These are phyloP conservation scores for Diaporthe citri DNA, from an alignment of 2,329 filamentous ascomycete species.

Conservation along the genomic window DNA sequence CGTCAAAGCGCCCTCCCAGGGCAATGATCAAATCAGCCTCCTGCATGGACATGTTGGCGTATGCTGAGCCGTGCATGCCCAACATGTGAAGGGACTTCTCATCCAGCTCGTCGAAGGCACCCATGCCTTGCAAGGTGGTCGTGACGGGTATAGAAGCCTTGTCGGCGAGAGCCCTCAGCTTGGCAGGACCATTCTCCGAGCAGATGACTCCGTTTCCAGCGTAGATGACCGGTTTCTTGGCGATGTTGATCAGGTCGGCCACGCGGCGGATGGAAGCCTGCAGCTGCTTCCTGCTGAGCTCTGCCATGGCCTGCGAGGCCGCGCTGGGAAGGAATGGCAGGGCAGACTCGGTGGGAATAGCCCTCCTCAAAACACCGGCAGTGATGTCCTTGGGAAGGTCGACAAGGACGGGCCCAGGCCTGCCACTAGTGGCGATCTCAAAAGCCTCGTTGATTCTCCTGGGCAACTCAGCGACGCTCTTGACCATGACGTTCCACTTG, in stretches of 20 bases:
- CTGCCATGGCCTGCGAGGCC: constrained; percentile 83
- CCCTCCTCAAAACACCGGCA: constrained; percentile 82
- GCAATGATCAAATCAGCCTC: constrained; percentile 96
- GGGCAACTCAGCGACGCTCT: constrained; percentile 92
- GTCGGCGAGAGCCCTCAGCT: constrained; percentile 88
- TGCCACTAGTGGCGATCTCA: constrained; percentile 94
- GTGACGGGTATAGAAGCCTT: constrained; percentile 95
- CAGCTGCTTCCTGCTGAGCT: constrained; percentile 79
- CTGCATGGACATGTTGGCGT: constrained; percentile 98
- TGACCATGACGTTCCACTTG: constrained; percentile 99
- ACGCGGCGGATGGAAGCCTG: constrained; percentile 80
- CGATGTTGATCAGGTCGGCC: constrained; percentile 84
- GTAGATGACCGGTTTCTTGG: constrained; percentile 96
- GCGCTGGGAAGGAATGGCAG: constrained; percentile 87
- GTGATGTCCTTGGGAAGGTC: constrained; percentile 98
- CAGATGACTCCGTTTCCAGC: constrained; percentile 91
- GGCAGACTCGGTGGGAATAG: constrained; percentile 82
- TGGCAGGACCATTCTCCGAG: constrained; percentile 80
- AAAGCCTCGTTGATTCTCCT: constrained; percentile 97
- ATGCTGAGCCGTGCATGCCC: constrained; percentile 97
- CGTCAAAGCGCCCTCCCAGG: constrained; percentile 93
- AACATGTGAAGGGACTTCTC: constrained; percentile 98
- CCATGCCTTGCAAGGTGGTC: constrained; percentile 93
- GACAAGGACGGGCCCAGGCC: constrained; percentile 93
- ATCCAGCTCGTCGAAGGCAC: constrained; percentile 92